Evolutionary conservation across 257 asterid species (phyloP).

Genomic region (Nicotiana tabacum): DNA sequence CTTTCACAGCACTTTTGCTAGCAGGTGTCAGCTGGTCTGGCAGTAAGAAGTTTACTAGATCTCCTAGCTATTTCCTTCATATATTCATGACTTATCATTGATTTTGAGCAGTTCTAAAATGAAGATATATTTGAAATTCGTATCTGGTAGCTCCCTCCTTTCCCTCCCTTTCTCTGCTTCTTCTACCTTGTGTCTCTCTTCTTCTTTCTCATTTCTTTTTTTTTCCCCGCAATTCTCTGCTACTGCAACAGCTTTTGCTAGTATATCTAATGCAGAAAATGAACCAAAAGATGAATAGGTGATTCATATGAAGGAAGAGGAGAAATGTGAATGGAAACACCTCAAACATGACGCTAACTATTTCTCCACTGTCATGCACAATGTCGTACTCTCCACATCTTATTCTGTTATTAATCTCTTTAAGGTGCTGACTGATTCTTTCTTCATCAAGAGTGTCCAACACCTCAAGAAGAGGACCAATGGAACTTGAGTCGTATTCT

Average conservation of each 20-base stretch:
- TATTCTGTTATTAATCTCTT: constrained; percentile 68
- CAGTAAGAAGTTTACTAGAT: neutral
- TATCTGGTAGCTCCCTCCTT: neutral
- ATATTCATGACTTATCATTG: neutral
- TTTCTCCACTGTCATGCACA: constrained; percentile 51
- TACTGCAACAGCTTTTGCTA: neutral
- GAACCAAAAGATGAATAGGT: neutral
- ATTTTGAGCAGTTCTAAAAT: neutral
- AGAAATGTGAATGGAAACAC: constrained; percentile 27
- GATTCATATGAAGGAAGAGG: neutral
- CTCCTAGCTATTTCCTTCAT: neutral
- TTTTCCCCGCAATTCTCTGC: neutral
- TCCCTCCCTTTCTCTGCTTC: no score
- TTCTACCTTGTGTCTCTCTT: no score
- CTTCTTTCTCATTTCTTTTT: neutral
- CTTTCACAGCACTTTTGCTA: neutral
- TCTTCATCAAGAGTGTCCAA: constrained; percentile 78
- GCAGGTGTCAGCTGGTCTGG: neutral
- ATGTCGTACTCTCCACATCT: constrained; percentile 52
- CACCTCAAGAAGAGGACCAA: constrained; percentile 79
- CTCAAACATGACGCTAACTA: constrained; percentile 89
- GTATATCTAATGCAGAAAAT: neutral
- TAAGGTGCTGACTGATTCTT: constrained; percentile 62
- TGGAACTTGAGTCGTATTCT: constrained; percentile 66
- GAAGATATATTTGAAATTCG: neutral